These are phyloP conservation scores for Boletus subcaerulescens DNA, from an alignment of 768 basidiomycete genomes.

Conservation along the genomic window DNA sequence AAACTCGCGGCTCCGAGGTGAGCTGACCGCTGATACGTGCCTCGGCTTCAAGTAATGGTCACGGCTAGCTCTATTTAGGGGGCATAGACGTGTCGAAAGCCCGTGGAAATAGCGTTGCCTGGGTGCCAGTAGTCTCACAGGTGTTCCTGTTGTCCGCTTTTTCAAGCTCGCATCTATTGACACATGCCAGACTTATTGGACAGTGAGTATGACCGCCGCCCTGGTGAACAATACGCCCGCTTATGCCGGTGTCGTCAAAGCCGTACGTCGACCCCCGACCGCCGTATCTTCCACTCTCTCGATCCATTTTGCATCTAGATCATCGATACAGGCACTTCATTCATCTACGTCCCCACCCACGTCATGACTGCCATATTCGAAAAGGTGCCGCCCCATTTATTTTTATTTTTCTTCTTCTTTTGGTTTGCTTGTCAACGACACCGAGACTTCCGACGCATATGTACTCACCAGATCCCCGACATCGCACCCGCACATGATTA, in stretches of 20 bases:
- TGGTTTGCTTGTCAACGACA: neutral
- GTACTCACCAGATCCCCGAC: slow-evolving; percentile 45
- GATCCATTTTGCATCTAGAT: slow-evolving; percentile 36
- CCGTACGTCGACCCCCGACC: slow-evolving; percentile 16
- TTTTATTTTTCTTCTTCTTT: neutral
- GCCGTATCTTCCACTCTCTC: neutral
- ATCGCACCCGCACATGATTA: slow-evolving; percentile 39
- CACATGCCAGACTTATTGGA: slow-evolving; percentile 52
- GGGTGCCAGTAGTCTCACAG: slow-evolving; percentile 39
- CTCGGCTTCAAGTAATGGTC: neutral
- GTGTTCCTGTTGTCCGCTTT: slow-evolving; percentile 16
- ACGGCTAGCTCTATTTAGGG: slow-evolving; percentile 22
- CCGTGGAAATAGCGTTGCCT: slow-evolving; percentile 21
- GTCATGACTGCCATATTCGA: slow-evolving; percentile 47
- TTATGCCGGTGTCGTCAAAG: neutral
- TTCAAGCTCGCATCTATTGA: neutral
- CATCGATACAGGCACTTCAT: slow-evolving; percentile 66
- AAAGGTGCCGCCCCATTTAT: too few relatives aligned
- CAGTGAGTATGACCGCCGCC: slow-evolving; percentile 47
- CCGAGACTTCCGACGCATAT: neutral
- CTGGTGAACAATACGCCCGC: slow-evolving; percentile 31
- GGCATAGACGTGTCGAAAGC: slow-evolving; percentile 36
- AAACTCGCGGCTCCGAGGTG: slow-evolving; percentile 49
- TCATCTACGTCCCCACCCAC: slow-evolving; percentile 53
- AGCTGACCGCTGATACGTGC: slow-evolving; percentile 6